Evolutionary conservation across 495 filamentous ascomycete species (phyloP).

Genomic region (Neurospora tetrasperma): DNA sequence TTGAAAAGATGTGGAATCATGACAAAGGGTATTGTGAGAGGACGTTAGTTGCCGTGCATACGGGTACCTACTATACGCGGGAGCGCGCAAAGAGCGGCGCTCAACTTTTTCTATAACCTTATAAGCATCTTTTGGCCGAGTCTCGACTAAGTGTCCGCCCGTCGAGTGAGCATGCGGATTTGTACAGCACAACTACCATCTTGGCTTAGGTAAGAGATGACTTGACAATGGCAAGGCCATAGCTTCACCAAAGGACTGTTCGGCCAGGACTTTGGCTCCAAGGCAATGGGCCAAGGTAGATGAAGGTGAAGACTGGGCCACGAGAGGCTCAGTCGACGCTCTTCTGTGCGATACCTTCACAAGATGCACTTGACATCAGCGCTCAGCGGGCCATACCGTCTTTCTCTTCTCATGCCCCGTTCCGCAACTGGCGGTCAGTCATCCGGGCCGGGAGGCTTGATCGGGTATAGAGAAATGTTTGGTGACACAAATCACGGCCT

Average conservation of each 20-base stretch:
- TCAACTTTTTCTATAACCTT: neutral
- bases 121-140: neutral
- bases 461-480: conserved; percentile 6
- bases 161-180: neutral
- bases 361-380: neutral
- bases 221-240: neutral
- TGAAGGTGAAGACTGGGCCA: conserved; percentile 3
- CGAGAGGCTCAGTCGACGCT: conserved; percentile 8
- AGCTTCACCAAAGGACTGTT: neutral
- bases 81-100: neutral
- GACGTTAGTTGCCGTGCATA: neutral
- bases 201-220: too few relatives aligned
- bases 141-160: neutral
- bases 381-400: conserved; percentile 1
- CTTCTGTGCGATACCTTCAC: conserved; percentile 4
- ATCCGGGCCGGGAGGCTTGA: conserved; percentile 7
- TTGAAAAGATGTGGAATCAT: neutral
- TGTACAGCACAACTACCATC: neutral
- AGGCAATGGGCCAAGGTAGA: neutral
- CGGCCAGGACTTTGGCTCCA: neutral
- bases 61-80: neutral
- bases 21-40: neutral
- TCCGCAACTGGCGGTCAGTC: conserved; percentile 13
- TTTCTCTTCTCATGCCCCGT: neutral
- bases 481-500: neutral